phyloP scores from a whole-genome alignment of 306 rosid genomes.

The Gynostemma pentaphyllum region DNA sequence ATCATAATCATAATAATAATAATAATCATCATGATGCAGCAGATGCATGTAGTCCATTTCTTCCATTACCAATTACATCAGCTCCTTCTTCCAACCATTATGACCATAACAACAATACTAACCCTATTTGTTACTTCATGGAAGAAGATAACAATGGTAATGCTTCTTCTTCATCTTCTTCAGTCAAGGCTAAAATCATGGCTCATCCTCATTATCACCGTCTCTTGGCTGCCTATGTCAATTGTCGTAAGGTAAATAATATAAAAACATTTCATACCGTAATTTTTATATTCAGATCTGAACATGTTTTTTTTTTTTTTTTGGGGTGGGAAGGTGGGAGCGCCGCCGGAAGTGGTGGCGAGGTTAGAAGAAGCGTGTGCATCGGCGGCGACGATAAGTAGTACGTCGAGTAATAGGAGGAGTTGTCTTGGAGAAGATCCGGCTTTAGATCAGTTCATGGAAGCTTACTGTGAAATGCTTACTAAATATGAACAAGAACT shows the following conservation, averaged over 20 bases:
- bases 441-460: conserved; percentile 96
- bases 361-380: conserved; percentile 72
- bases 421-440: conserved; percentile 85
- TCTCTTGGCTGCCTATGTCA: conserved; percentile 74
- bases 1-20: neutral
- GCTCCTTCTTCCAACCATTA: neutral
- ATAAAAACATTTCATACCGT: too few species aligned
- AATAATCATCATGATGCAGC: conserved; percentile 14
- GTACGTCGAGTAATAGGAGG: conserved; percentile 19
- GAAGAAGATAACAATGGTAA: conserved; percentile 20
- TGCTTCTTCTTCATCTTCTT: conserved; percentile 29
- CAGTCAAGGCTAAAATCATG: conserved; percentile 79
- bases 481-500: conserved; percentile 90
- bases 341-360: conserved; percentile 72
- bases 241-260: conserved; percentile 63
- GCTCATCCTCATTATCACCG: conserved; percentile 98
- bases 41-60: conserved; percentile 29
- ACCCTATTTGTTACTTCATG: conserved; percentile 49
- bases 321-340: conserved; percentile 54
- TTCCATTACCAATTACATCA: conserved; percentile 22
- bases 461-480: conserved; percentile 97
- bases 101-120: conserved; percentile 20
- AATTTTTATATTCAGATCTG: neutral
- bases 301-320: neutral
- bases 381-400: conserved; percentile 40